Conservation (phyloP, 139 green algal genomes). For the Tetradesmus lagerheimii region DNA sequence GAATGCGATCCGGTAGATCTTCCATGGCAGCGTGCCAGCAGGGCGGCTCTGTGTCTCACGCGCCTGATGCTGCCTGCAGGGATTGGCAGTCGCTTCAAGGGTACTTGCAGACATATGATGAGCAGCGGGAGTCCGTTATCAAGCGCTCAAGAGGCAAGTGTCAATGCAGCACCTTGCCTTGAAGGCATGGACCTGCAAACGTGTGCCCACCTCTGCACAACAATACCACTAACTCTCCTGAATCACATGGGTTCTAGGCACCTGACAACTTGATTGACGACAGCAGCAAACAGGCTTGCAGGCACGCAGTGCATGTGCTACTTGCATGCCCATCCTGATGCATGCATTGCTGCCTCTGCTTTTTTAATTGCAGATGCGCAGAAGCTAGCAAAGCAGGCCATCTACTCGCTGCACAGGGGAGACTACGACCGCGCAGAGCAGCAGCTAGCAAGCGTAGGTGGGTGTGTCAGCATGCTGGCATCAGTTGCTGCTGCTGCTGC, state of each 20-base stretch:
- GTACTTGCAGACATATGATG: conserved; percentile 71
- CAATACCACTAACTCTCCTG: too few relatives aligned
- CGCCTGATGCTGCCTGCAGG: background rate
- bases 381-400: conserved; percentile 85
- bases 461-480: background rate
- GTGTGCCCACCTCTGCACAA: too few relatives aligned
- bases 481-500: background rate
- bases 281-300: too few relatives aligned
- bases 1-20: too few relatives aligned
- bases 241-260: background rate
- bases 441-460: conserved; percentile 60
- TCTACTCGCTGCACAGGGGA: conserved; percentile 81
- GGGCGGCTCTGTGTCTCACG: background rate
- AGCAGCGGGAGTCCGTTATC: conserved; percentile 78
- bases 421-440: conserved; percentile 56
- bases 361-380: conserved; percentile 69
- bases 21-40: background rate
- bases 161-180: too few relatives aligned
- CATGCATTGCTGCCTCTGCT: background rate
- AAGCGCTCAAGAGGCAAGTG: conserved; percentile 71
- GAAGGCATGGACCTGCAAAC: too few relatives aligned
- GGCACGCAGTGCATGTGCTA: too few relatives aligned
- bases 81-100: conserved; percentile 59
- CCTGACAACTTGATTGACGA: background rate
- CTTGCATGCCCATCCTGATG: too few relatives aligned